phyloP scores from a whole-genome alignment of 1,284 basidiomycete genomes.

The Omphalotus olearius region DNA sequence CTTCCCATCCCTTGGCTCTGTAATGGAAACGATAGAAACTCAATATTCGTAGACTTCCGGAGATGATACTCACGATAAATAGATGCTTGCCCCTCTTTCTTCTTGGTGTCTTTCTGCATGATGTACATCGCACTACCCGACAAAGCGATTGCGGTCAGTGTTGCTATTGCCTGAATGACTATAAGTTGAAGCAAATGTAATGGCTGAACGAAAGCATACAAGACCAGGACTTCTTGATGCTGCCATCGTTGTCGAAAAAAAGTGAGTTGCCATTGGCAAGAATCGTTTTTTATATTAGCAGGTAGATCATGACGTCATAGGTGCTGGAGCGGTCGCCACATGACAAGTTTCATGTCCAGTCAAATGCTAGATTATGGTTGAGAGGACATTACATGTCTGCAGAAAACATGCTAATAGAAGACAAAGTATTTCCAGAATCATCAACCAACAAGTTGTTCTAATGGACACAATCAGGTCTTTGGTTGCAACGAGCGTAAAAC shows the following conservation, averaged over 20 bases:
- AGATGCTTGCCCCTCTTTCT: conserved; percentile 2
- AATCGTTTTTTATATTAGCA: no score
- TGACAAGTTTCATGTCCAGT: conserved; percentile 26
- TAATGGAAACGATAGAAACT: background rate
- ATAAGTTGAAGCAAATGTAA: background rate
- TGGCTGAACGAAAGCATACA: background rate
- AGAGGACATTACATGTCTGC: conserved; percentile 31
- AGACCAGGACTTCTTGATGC: conserved; percentile 8
- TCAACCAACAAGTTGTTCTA: conserved; percentile 36
- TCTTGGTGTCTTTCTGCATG: conserved; percentile 6
- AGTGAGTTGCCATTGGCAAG: no score
- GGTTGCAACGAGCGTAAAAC: background rate
- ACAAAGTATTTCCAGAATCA: conserved; percentile 29
- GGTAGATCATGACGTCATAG: no score
- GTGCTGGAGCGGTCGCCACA: no score
- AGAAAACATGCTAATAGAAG: conserved; percentile 32
- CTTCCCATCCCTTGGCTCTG: conserved; percentile 1
- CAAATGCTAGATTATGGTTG: no score
- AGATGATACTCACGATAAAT: background rate
- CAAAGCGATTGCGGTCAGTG: conserved; percentile 1
- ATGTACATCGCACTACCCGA: conserved; percentile 3
- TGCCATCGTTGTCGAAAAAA: conserved; percentile 5
- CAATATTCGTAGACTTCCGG: background rate
- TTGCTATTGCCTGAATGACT: conserved; percentile 1
- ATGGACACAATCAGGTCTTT: background rate